These are phyloP conservation scores for Prunus kanzakura DNA, from an alignment of 306 rosid genomes.

Conservation along the genomic window DNA sequence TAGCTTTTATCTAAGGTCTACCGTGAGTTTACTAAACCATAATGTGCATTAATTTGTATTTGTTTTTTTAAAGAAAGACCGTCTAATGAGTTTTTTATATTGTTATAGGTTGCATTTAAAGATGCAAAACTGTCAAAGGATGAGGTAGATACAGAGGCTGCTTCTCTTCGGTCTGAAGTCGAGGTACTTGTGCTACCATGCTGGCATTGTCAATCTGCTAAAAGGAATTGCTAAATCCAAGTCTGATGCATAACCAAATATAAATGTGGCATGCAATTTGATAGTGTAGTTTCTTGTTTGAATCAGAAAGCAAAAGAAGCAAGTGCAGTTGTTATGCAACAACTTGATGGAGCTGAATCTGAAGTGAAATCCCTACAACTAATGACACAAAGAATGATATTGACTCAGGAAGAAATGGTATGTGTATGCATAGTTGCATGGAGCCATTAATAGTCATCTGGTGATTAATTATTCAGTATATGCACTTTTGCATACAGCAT, in stretches of 20 bases:
- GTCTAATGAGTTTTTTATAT: conserved; percentile 15
- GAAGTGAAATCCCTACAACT: conserved; percentile 84
- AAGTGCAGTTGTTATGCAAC: conserved; percentile 46
- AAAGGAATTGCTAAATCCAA: neutral
- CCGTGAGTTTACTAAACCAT: neutral
- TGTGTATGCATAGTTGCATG: conserved; percentile 20
- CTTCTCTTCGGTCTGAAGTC: conserved; percentile 57
- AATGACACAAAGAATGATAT: conserved; percentile 95
- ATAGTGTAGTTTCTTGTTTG: conserved; percentile 11
- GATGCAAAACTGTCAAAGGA: conserved; percentile 66
- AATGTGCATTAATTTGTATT: neutral
- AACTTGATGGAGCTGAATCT: conserved; percentile 70
- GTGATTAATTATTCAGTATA: conserved; percentile 23
- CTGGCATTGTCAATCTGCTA: neutral
- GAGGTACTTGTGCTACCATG: conserved; percentile 38
- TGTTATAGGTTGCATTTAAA: conserved; percentile 80
- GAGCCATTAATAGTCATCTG: conserved; percentile 18
- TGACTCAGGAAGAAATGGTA: conserved; percentile 97
- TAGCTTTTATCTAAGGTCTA: neutral
- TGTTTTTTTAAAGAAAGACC: neutral
- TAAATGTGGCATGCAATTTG: neutral
- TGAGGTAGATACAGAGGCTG: conserved; percentile 60
- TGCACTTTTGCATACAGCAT: conserved; percentile 16
- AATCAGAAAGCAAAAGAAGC: conserved; percentile 74
- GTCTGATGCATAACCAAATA: conserved; percentile 7